Percentiles rank a stretch among this genome's conserved stretches.
Evolutionary conservation across 148 eudicot species (phyloP).

Genomic region (Oxyria digyna): DNA sequence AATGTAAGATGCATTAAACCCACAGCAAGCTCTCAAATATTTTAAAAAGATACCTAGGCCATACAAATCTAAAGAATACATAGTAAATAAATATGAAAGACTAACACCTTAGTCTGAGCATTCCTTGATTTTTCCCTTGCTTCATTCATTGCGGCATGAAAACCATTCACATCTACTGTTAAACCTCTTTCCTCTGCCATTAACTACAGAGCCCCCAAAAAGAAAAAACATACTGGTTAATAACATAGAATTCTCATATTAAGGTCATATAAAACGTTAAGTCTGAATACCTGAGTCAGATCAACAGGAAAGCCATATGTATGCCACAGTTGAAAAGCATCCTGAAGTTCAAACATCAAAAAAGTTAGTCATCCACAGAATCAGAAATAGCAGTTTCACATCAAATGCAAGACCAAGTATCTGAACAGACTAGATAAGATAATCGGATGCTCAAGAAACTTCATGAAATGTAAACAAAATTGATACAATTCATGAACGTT

Average conservation of each 20-base stretch:
- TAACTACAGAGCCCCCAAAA: constrained; percentile 28
- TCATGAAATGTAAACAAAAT: background rate
- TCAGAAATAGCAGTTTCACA: background rate
- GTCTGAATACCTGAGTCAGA: constrained; percentile 70
- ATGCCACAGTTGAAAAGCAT: constrained; percentile 95
- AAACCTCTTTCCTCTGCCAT: constrained; percentile 95
- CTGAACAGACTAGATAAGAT: background rate
- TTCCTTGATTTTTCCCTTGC: constrained; percentile 88
- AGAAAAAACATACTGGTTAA: too few species aligned
- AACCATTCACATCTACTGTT: constrained; percentile 71
- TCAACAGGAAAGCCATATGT: constrained; percentile 91
- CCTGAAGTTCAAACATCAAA: constrained; percentile 39
- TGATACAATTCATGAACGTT: background rate
- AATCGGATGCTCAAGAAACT: background rate
- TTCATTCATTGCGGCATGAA: constrained; percentile 66
- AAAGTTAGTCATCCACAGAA: background rate
- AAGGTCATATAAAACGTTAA: background rate
- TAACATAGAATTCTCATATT: background rate
- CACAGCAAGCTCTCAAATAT: too few species aligned
- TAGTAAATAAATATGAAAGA: too few species aligned
- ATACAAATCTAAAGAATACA: too few species aligned
- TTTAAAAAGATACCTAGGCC: too few species aligned
- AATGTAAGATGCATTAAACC: background rate
- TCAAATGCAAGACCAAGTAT: background rate
- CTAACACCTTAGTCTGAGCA: constrained; percentile 76